Base-by-base conservation (phyloP, 2,329 filamentous ascomycete genomes). In the Trichophyton schoenleinii region DNA sequence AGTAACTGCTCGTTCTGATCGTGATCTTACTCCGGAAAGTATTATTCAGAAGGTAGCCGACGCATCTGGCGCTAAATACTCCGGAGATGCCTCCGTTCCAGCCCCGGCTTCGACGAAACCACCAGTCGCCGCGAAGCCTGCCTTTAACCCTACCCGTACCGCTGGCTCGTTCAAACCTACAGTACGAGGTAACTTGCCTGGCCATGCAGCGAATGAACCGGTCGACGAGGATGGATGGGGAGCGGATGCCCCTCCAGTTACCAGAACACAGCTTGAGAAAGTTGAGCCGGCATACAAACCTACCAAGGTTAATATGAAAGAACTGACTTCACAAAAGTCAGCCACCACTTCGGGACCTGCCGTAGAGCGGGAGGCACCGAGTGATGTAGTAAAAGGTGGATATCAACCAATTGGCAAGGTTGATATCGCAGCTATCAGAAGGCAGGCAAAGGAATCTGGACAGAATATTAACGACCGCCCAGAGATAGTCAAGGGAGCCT, bases 351-450 rank as follows among this genome's bases (percentile, higher is more conserved):
- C 60, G 4, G 66, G 49, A 52, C 65, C 9, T 84, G 44, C 57
- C 11, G 49, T n/a, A 18, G 82, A 70, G 78, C 80, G 60, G 73
- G 78, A 60, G 72, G 79, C 81, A 55, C 79, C 83, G 57, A 66
- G 70, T 25, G 87, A 91, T 70, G 83, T 96, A 20, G 85, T 97
- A 59, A 88, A 78, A 70, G 94, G 94, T 52, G 87, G 82, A 15
- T 99, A 99, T 74, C 90, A 96, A 72, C 94, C 94, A 20, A 79
- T 99, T 68, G 94, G 94, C 61, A 97, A 96, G 77, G 88, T 99
- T n/a, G 91, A 99, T 70, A 97, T 99, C 75, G 88, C 87, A 25
- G 91, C 90, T 42, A 87, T 99, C 67, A 85, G 94, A 65, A 77
- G 86, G 80, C 72, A 89, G 82, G 78, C 91, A 76, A 70, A 86